phyloP scores from a whole-genome alignment of 2,329 filamentous ascomycete genomes.

The Phialophora chinensis region DNA sequence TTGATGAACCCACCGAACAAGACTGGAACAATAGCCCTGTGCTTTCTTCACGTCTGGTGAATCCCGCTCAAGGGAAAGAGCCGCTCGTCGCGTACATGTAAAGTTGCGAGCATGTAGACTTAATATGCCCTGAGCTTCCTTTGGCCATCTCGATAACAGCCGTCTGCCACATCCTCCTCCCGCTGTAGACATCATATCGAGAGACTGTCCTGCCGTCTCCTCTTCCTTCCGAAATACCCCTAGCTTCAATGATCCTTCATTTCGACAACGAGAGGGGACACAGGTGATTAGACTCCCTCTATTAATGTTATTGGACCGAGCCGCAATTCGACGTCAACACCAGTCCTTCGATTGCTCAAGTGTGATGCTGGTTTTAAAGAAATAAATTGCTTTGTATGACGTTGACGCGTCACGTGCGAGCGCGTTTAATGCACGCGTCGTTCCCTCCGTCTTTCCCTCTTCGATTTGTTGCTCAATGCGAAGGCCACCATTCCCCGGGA shows the following conservation, averaged over 20 bases:
- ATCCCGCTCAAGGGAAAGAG: conserved; percentile 38
- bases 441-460: neutral
- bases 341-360: neutral
- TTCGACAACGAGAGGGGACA: neutral
- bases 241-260: neutral
- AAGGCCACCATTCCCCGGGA: neutral
- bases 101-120: conserved; percentile 25
- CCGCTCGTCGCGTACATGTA: conserved; percentile 24
- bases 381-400: conserved; percentile 21
- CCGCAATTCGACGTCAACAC: neutral
- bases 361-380: neutral
- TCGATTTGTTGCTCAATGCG: neutral
- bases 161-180: neutral
- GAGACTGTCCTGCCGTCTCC: neutral
- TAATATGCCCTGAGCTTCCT: conserved; percentile 24
- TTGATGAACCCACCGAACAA: conserved; percentile 55
- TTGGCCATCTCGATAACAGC: conserved; percentile 3
- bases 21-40: conserved; percentile 63
- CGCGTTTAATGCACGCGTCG: conserved; percentile 13
- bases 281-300: neutral
- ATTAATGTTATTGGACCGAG: neutral
- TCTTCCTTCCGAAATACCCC: neutral
- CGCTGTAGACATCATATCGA: neutral
- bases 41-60: conserved; percentile 61
- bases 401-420: conserved; percentile 18